A percentile compares a stretch with the other conserved stretches of the same genome.
Evolutionary conservation across 192 early-diverging fungal genomes (phyloP).

Genomic region (Borealophlyctis nickersoniae): DNA sequence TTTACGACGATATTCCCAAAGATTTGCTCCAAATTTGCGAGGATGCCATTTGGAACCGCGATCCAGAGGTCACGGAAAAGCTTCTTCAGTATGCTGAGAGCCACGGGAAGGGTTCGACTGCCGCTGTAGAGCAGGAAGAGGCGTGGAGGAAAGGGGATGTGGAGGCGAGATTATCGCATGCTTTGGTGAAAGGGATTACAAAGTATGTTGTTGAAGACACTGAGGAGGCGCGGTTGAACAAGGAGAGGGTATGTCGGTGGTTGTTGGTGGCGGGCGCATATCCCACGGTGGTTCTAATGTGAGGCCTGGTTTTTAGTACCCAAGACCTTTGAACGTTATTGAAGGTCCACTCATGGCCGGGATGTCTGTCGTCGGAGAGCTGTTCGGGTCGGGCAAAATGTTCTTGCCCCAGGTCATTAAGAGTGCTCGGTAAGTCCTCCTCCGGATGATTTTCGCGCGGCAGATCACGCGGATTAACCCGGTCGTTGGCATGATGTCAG

Average conservation of each 20-base stretch:
- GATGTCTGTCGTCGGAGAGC: constrained; percentile 90
- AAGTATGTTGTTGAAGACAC: constrained; percentile 91
- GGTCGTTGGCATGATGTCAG: constrained; percentile 40
- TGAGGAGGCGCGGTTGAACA: constrained; percentile 83
- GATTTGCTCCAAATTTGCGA: constrained; percentile 91
- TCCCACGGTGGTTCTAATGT: not conserved
- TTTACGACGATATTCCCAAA: constrained; percentile 94
- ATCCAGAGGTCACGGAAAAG: constrained; percentile 89
- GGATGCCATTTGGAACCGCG: constrained; percentile 88
- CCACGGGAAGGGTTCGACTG: constrained; percentile 53
- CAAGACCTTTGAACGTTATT: constrained; percentile 90
- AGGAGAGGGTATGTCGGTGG: constrained; percentile 27
- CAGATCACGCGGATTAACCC: not conserved
- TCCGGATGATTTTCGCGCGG: constrained; percentile 5
- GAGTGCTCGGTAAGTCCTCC: constrained; percentile 64
- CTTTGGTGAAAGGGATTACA: constrained; percentile 91
- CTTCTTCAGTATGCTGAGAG: constrained; percentile 85
- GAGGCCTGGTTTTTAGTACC: constrained; percentile 50
- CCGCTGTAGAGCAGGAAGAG: constrained; percentile 65
- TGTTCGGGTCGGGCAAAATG: constrained; percentile 96
- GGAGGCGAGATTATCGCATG: constrained; percentile 71
- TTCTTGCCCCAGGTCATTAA: constrained; percentile 98
- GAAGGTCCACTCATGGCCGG: constrained; percentile 95
- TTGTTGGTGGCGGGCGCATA: not conserved
- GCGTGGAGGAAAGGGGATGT: constrained; percentile 81